Evolutionary conservation across 2,329 filamentous ascomycete species (phyloP).

Genomic region (Pseudogymnoascus sp.): DNA sequence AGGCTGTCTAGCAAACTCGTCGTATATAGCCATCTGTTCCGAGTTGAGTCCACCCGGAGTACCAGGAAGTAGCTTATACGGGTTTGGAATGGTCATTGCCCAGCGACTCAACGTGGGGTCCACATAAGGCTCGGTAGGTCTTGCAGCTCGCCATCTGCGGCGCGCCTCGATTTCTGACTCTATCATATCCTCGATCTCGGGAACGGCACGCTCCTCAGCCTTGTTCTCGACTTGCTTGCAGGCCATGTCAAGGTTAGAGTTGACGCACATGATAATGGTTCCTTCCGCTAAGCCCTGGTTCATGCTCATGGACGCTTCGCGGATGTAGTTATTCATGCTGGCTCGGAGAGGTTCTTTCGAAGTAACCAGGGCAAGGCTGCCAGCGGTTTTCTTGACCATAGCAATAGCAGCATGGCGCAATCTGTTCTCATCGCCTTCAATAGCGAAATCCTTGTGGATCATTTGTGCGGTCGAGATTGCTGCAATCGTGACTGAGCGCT

Average conservation of each 20-base stretch:
- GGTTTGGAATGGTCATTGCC: conserved; percentile 88
- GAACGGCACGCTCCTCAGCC: conserved; percentile 84
- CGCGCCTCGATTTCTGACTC: conserved; percentile 71
- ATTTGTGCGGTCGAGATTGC: conserved; percentile 94
- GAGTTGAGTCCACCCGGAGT: conserved; percentile 65
- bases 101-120: conserved; percentile 77
- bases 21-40: conserved; percentile 92
- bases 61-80: conserved; percentile 74
- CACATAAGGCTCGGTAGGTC: conserved; percentile 77
- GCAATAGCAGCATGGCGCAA: conserved; percentile 80
- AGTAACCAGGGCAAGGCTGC: conserved; percentile 90
- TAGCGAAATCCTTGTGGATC: conserved; percentile 92
- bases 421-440: conserved; percentile 81
- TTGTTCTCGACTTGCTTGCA: conserved; percentile 93
- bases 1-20: conserved; percentile 86
- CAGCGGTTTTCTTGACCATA: conserved; percentile 91
- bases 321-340: conserved; percentile 96
- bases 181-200: conserved; percentile 92
- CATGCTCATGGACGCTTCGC: conserved; percentile 57
- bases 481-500: conserved; percentile 94
- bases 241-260: conserved; percentile 89
- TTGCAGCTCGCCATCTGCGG: conserved; percentile 63
- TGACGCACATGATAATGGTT: conserved; percentile 96
- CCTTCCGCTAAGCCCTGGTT: conserved; percentile 80
- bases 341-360: conserved; percentile 94